Percentiles rank a stretch among this genome's conserved stretches.
Evolutionary conservation across 352 stramenopile species (phyloP).

Genomic region (Thalassiosira sp.): DNA sequence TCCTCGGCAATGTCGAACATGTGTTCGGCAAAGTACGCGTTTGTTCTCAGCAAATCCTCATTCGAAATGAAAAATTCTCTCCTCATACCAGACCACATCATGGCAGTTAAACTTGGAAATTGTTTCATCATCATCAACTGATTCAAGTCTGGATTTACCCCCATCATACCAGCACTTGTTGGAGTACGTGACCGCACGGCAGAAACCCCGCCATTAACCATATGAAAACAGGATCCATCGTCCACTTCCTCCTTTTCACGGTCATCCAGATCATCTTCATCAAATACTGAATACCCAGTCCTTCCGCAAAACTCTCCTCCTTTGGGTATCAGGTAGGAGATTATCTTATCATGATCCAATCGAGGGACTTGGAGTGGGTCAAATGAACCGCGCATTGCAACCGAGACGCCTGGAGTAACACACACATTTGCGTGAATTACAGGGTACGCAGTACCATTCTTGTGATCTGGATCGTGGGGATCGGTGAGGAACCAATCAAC

Average conservation of each 20-base stretch:
- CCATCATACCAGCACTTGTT: conserved; percentile 73
- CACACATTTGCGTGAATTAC: conserved; percentile 46
- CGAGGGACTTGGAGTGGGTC: conserved; percentile 28
- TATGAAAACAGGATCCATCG: conserved; percentile 45
- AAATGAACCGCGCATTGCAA: conserved; percentile 17
- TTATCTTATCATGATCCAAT: conserved; percentile 52
- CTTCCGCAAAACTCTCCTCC: conserved; percentile 31
- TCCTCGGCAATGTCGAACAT: conserved; percentile 63
- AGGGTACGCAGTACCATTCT: conserved; percentile 40
- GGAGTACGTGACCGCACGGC: conserved; percentile 70
- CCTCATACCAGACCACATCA: conserved; percentile 51
- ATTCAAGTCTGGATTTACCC: conserved; percentile 29
- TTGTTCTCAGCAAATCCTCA: conserved; percentile 46
- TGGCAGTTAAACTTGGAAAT: conserved; percentile 25
- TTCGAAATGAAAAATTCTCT: conserved; percentile 53
- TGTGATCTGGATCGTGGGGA: conserved; percentile 29
- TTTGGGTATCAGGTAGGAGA: conserved; percentile 22
- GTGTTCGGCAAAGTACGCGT: conserved; percentile 62
- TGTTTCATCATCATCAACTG: conserved; percentile 23
- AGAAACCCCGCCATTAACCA: conserved; percentile 34
- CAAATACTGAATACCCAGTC: conserved; percentile 35
- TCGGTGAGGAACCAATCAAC: conserved; percentile 55
- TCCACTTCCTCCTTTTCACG: conserved; percentile 22
- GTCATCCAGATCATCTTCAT: conserved; percentile 15
- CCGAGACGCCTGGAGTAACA: conserved; percentile 46